These are phyloP conservation scores for Tolypocladium album DNA, from an alignment of 2,329 filamentous ascomycete species.

Conservation along the genomic window DNA sequence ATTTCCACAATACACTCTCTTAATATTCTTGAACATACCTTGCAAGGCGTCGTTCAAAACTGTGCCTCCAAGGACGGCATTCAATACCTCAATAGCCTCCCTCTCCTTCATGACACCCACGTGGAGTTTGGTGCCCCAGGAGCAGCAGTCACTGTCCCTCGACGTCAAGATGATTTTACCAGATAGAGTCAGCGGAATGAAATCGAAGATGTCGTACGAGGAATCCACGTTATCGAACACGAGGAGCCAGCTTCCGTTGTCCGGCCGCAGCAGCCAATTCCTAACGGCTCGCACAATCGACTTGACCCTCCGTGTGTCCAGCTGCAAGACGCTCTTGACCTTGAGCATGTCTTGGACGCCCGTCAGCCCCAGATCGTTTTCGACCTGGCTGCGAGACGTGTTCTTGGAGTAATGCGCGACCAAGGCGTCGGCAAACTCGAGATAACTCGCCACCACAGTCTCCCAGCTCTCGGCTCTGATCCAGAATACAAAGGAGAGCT, in stretches of 20 bases:
- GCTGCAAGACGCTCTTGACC: conserved; percentile 9
- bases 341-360: conserved; percentile 14
- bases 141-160: conserved; percentile 9
- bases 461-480: conserved; percentile 15
- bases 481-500: conserved; percentile 15
- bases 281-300: conserved; percentile 14
- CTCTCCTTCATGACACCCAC: conserved; percentile 10
- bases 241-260: conserved; percentile 13
- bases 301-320: conserved; percentile 10
- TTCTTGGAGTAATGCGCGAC: conserved; percentile 11
- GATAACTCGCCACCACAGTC: conserved; percentile 13
- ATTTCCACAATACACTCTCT: neutral
- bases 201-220: conserved; percentile 13
- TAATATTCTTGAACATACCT: conserved; percentile 2
- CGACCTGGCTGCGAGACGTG: conserved; percentile 6
- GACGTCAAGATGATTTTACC: conserved; percentile 14
- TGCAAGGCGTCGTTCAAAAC: conserved; percentile 1
- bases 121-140: conserved; percentile 10
- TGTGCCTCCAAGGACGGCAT: conserved; percentile 3
- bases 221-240: conserved; percentile 13
- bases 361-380: conserved; percentile 12
- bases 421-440: conserved; percentile 11
- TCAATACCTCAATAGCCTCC: conserved; percentile 9
- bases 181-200: conserved; percentile 13
- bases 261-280: conserved; percentile 14